Conservation (phyloP, 495 filamentous ascomycete genomes). For the Podospora fimiseda region DNA sequence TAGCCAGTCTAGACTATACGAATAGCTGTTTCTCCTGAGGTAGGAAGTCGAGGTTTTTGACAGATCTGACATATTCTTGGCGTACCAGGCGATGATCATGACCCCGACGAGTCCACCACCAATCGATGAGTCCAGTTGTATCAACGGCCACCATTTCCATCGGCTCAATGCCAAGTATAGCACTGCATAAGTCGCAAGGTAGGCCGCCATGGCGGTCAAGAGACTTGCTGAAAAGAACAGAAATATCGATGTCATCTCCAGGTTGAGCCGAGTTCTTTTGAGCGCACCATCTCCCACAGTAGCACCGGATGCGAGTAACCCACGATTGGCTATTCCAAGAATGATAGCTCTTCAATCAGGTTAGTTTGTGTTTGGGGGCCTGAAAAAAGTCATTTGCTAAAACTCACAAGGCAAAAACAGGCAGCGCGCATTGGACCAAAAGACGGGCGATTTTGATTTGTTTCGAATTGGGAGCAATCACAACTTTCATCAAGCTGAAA, state of each 20-base stretch:
- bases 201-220: neutral
- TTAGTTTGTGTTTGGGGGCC: no score
- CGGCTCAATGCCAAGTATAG: neutral
- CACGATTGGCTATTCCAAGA: no score
- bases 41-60: neutral
- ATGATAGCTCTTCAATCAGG: no score
- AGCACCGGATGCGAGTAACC: no score
- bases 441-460: no score
- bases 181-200: neutral
- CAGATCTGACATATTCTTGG: neutral
- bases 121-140: neutral
- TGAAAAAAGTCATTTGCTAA: no score
- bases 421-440: no score
- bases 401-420: no score
- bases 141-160: slow-evolving; percentile 3
- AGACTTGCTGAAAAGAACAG: neutral
- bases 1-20: slow-evolving; percentile 11
- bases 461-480: no score
- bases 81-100: slow-evolving; percentile 1
- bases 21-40: no score
- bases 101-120: neutral
- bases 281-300: no score
- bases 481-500: no score
- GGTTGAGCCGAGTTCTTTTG: neutral
- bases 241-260: neutral